phyloP scores from a whole-genome alignment of 2,329 filamentous ascomycete species.

The Claviceps cyperi region DNA sequence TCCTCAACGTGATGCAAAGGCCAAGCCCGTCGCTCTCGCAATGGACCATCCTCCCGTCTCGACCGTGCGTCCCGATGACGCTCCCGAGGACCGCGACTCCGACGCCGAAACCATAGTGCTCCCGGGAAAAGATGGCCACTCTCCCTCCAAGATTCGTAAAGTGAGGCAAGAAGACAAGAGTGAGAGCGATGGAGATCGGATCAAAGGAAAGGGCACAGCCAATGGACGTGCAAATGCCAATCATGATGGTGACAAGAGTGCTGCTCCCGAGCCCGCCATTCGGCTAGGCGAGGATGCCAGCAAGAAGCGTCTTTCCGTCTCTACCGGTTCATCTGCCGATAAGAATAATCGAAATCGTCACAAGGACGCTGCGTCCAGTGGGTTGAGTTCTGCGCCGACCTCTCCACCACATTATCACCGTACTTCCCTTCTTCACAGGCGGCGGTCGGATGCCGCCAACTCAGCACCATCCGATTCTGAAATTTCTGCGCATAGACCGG shows the following conservation, averaged over 20 bases:
- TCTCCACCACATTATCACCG: slow-evolving; percentile 31
- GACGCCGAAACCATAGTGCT: slow-evolving; percentile 61
- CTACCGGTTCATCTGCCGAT: slow-evolving; percentile 18
- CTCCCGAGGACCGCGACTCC: slow-evolving; percentile 43
- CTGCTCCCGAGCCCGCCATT: slow-evolving; percentile 19
- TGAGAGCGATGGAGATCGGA: slow-evolving; percentile 35
- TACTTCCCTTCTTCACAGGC: slow-evolving; percentile 19
- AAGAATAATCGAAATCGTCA: slow-evolving; percentile 24
- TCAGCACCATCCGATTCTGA: slow-evolving; percentile 38
- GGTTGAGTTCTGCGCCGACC: slow-evolving; percentile 42
- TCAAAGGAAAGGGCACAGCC: slow-evolving; percentile 15
- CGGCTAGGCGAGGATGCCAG: slow-evolving; percentile 23
- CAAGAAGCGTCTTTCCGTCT: slow-evolving; percentile 32
- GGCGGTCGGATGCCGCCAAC: slow-evolving; percentile 24
- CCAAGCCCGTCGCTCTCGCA: slow-evolving; percentile 1
- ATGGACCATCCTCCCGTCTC: slow-evolving; percentile 3
- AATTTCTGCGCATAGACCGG: slow-evolving; percentile 25
- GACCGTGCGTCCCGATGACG: slow-evolving; percentile 19
- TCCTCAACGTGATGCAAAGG: slow-evolving; percentile 6
- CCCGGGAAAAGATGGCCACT: slow-evolving; percentile 49
- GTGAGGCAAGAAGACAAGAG: slow-evolving; percentile 50
- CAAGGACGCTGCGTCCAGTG: slow-evolving; percentile 38
- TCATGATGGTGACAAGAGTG: slow-evolving; percentile 19
- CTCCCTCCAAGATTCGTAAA: slow-evolving; percentile 48
- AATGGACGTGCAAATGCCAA: slow-evolving; percentile 19